phyloP scores from a whole-genome alignment of 2,329 filamentous ascomycete genomes.

The Diaporthe longicolla region DNA sequence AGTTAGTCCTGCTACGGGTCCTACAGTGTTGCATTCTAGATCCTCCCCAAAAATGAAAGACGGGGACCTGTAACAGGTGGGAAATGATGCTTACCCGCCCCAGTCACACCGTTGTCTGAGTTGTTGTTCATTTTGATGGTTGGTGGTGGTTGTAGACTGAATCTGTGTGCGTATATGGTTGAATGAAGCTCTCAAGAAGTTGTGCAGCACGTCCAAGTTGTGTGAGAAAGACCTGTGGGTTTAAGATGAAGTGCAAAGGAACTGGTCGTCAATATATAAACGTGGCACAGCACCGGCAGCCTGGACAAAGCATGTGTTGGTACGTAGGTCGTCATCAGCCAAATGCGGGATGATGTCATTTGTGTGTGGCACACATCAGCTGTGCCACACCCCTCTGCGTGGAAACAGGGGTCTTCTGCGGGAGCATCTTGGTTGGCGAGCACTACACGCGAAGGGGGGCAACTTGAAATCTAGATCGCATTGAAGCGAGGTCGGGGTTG shows the following conservation, averaged over 20 bases:
- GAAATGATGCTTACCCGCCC: slow-evolving; percentile 41
- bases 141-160: too few species aligned
- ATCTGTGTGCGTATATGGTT: too few species aligned
- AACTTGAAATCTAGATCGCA: background rate
- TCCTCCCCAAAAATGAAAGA: too few species aligned
- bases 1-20: too few species aligned
- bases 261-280: background rate
- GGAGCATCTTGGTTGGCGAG: slow-evolving; percentile 5
- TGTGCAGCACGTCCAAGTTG: too few species aligned
- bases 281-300: slow-evolving; percentile 3
- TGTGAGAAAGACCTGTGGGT: too few species aligned
- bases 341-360: slow-evolving; percentile 36
- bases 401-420: slow-evolving; percentile 1
- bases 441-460: background rate
- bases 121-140: slow-evolving; percentile 44
- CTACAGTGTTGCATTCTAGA: too few species aligned
- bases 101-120: slow-evolving; percentile 49
- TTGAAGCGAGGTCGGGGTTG: background rate
- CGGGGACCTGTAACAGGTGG: too few species aligned
- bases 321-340: slow-evolving; percentile 18
- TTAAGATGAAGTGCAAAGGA: background rate
- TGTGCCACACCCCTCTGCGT: slow-evolving; percentile 17
- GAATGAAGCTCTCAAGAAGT: too few species aligned
- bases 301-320: background rate
- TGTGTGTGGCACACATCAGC: slow-evolving; percentile 28